Percentiles rank a stretch among this genome's conserved stretches.
phyloP scores from a whole-genome alignment of 345 rosid species.

The Acer saccharum region DNA sequence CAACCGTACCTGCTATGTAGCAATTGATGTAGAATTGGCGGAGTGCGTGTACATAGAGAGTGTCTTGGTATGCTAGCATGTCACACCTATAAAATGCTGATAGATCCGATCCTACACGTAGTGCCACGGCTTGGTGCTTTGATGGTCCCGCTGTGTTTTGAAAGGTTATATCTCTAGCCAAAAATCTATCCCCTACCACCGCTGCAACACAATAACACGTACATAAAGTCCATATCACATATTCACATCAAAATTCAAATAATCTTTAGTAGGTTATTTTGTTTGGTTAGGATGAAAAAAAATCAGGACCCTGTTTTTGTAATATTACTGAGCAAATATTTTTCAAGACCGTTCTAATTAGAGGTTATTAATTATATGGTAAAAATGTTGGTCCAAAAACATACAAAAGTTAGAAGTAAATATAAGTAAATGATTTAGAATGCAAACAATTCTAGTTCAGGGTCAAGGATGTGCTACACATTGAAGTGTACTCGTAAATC shows the following conservation, averaged over 20 bases:
- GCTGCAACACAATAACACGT: constrained; percentile 41
- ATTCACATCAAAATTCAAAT: no score
- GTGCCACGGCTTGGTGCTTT: constrained; percentile 83
- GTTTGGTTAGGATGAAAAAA: no score
- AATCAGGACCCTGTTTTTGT: no score
- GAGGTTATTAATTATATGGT: no score
- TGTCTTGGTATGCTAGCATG: constrained; percentile 78
- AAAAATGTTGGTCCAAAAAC: no score
- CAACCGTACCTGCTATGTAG: constrained; percentile 60
- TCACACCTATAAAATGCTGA: constrained; percentile 62
- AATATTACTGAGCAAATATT: no score
- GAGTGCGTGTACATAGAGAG: constrained; percentile 71
- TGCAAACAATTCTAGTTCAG: neutral
- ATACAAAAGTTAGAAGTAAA: no score
- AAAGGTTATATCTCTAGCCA: constrained; percentile 73
- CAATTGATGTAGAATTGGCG: constrained; percentile 67
- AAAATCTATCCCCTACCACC: constrained; percentile 62
- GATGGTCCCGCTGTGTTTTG: constrained; percentile 80
- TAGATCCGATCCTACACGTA: constrained; percentile 63
- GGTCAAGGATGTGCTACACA: no score
- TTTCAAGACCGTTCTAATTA: no score
- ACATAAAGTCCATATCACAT: neutral
- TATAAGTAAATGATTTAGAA: no score
- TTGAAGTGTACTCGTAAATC: no score
- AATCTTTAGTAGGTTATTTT: no score